Evolutionary conservation across 306 rosid genomes (phyloP), one percentile per base, ranked within the genome.

Genomic region (Trichosanthes truncata): DNA sequence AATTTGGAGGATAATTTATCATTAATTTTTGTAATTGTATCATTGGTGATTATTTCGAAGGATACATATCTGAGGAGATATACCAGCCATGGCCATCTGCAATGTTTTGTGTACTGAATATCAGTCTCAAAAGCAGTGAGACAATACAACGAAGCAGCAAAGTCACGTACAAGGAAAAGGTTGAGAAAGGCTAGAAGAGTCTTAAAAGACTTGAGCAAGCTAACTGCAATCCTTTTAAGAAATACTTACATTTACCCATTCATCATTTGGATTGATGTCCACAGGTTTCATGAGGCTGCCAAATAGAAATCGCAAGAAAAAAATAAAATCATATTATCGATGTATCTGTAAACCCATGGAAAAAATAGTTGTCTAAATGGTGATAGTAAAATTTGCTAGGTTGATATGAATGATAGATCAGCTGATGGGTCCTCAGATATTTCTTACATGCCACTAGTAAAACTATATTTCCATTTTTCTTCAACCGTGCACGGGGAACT

Each of bases 51-150:
- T 33, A 77, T 57, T 36, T 26, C n/a, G 81, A 87, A 89, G 94
- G 99, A 96, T 96, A 96, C 99, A 83, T 85, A 88, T 91, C 87
- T 91, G 97, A n/a, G 99, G 99, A 82, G 97, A 87, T 60, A 93
- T 65, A 78, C 98, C 99, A 7, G 87, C 92, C 97, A 96, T 93
- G 68, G 91, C 98, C 97, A 90, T 93, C 99, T 96, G 89, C 84
- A 87, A 81, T 80, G 84, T 78, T 83, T 85, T 76, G 81, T 63
- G 56, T 76, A 53, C 71, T 36, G 84, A 79, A 46, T 38, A 82
- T 84, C 59, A 83, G 82, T 66, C 69, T 63, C 49, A 78, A 63
- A 83, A 81, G 31, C 68, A 63, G 84, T 78, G 74, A 59, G 26
- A 57, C 59, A 77, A 72, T 31, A 57, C 2, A 48, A 56, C 26